phyloP scores from a whole-genome alignment of 257 asterid species.

The Plantago major region DNA sequence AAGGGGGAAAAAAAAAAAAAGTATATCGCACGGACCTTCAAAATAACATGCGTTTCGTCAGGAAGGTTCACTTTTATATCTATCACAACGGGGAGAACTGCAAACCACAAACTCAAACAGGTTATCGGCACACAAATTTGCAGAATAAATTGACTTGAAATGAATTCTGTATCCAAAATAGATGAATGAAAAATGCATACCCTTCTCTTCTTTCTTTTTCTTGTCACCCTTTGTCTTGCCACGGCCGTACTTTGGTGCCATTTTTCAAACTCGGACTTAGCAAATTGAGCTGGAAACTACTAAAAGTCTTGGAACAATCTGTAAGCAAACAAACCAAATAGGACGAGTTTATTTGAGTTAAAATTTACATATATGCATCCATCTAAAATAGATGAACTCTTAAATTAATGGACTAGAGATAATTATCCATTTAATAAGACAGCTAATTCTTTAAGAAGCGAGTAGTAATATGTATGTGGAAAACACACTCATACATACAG shows the following conservation, averaged over 20 bases:
- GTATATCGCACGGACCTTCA: slow-evolving; percentile 54
- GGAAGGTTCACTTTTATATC: slow-evolving; percentile 78
- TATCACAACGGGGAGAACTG: slow-evolving; percentile 91
- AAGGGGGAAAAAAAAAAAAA: too few species aligned
- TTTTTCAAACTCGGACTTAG: slow-evolving; percentile 18
- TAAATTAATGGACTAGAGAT: background rate
- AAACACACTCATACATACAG: too few species aligned
- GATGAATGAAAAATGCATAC: slow-evolving; percentile 24
- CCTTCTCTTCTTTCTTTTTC: slow-evolving; percentile 96
- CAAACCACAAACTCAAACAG: slow-evolving; percentile 11
- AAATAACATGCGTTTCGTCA: slow-evolving; percentile 69
- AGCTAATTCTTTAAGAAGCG: too few species aligned
- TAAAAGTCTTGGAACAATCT: background rate
- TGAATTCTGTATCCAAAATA: background rate
- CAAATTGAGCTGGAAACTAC: background rate
- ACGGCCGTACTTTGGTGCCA: slow-evolving; percentile 93
- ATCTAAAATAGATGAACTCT: too few species aligned
- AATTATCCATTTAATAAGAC: background rate
- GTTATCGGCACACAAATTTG: background rate
- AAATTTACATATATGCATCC: background rate
- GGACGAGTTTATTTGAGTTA: background rate
- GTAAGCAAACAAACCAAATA: background rate
- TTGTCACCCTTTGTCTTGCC: slow-evolving; percentile 85
- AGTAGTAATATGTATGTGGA: background rate
- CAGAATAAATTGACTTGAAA: background rate